Base-by-base conservation (phyloP, 2,329 filamentous ascomycete species). In the Tolypocladium ophioglossoides region DNA sequence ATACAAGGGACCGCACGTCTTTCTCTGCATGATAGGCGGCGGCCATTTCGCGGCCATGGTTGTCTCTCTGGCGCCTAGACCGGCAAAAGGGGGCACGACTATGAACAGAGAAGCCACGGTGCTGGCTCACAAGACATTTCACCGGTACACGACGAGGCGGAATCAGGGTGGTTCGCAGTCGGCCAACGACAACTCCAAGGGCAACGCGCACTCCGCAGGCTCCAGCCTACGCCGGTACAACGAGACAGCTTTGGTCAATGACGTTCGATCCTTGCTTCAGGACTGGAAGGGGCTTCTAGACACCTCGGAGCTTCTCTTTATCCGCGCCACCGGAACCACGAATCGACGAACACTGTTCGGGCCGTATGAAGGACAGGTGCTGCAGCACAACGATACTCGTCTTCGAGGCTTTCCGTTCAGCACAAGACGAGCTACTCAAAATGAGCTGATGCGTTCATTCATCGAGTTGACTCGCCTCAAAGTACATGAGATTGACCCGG, bases 1-100 rank as follows among this genome's bases (percentile, higher is more conserved):
- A 4, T 82, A 86, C 65, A 82, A 84, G 27, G 85, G 86, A 9
- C 89, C 91, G 2, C 91, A 97, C 66, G 84, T 96, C 51, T 97
- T 99, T 66, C 80, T 99, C 50, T 97, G 91, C 71, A 99, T 99
- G 94, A 95, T 99, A 51, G 94, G 94, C 27, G 94, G 94, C 56
- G 94, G 94, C 0, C 94, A 99, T 68, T 99, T 99, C 66, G 94
- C 94, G 0, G 94, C 89, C 51, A 97, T 97, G 91, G 78, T 97
- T 12, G 88, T 99, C 12, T 91, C 91, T 0, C 78, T 97, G 4
- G 84, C 89, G 0, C 91, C 94, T 0, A 88, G 91, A 58, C 76
- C 87, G 52, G 81, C 83, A 39, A 92, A 89, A 66, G 82, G 83
- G 52, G 76, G 77, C 3, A 75, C 80, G 0, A 78, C 86, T 1